Evolutionary conservation across 805 yeast genomes (phyloP), one percentile per base, ranked within the genome.

Genomic region (Schwanniomyces vanrijiae): DNA sequence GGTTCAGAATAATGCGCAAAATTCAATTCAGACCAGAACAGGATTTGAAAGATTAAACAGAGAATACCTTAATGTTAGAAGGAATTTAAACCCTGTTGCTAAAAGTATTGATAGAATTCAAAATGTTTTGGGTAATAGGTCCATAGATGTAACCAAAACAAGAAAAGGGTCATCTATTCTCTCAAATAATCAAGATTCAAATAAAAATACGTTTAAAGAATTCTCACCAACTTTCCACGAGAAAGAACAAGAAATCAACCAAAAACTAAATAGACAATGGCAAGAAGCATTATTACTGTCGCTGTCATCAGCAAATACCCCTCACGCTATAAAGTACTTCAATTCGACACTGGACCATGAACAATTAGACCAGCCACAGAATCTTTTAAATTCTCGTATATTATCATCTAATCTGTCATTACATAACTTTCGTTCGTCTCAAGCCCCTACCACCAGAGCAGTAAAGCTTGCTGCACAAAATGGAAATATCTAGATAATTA

Each of bases 21-120:
- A 77, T 37, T 76, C 82, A 5, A 78, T 84, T 18, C 85, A 80
- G 50, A 75, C 81, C 6, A 76, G 88, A 53, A 77, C 89, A n/a
- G 94, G 87, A 59, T 86, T 82, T 58, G 96, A 89, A 61, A 75
- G 88, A 50, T 76, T 87, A 26, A 81, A 90, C 11, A 74, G 91
- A 50, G 96, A 88, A 58, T 86, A 83, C 53, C 69, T 83, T 37
- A 85, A 80, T 53, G 83, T 86, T 0, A 69, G 90, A 58, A 73
- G 94, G 49, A 80, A 84, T 62, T 68, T 71, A 34, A 88, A 88
- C 53, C 96, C 96, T 1, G 67, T 87, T 2, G 77, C 79, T 4
- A 86, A 82, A 41, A 78, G 89, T 2, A 62, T 88, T 25, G 72
- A 76, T 38, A 68, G 94, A 50, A 56, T 80, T 4, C 73, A 72